Percentiles rank a stretch among this genome's conserved stretches.
Evolutionary conservation across 257 asterid genomes (phyloP).

Genomic region (Parsonsia alboflavescens): DNA sequence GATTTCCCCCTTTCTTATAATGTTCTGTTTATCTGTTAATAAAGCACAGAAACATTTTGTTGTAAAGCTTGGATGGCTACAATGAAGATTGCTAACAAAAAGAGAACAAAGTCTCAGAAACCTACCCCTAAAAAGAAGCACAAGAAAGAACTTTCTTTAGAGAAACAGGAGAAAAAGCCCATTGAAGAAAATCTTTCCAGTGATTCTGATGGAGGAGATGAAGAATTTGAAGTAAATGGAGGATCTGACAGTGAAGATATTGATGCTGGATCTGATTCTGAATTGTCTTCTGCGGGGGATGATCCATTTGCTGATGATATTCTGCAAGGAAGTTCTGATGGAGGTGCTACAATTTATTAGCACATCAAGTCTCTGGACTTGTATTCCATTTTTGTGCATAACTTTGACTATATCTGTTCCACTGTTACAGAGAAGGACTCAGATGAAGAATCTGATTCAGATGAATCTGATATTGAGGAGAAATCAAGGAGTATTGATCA

Average conservation of each 20-base stretch:
- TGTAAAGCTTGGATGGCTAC: constrained; percentile 8
- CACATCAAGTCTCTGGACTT: constrained; percentile 9
- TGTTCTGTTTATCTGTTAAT: background rate
- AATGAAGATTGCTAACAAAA: background rate
- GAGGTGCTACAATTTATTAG: constrained; percentile 36
- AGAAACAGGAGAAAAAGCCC: background rate
- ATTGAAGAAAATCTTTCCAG: constrained; percentile 29
- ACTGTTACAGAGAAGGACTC: constrained; percentile 35
- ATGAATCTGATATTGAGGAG: constrained; percentile 46
- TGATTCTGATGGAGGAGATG: constrained; percentile 44
- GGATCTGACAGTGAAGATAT: constrained; percentile 42
- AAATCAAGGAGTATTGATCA: constrained; percentile 46
- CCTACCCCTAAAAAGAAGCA: constrained; percentile 11
- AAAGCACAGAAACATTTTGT: background rate
- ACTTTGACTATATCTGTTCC: background rate
- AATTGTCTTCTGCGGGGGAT: constrained; percentile 68
- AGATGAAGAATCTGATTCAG: constrained; percentile 60
- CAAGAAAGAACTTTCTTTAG: background rate
- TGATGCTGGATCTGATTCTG: constrained; percentile 50
- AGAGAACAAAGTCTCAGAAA: constrained; percentile 3
- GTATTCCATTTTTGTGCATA: constrained; percentile 1
- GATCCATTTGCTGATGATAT: constrained; percentile 69
- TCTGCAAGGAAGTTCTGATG: constrained; percentile 58
- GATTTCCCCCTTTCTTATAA: background rate
- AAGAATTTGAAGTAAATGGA: constrained; percentile 28